Percentiles rank a stretch among this genome's conserved stretches.
phyloP scores from a whole-genome alignment of 805 yeast genomes.

The Candida gorgasii region DNA sequence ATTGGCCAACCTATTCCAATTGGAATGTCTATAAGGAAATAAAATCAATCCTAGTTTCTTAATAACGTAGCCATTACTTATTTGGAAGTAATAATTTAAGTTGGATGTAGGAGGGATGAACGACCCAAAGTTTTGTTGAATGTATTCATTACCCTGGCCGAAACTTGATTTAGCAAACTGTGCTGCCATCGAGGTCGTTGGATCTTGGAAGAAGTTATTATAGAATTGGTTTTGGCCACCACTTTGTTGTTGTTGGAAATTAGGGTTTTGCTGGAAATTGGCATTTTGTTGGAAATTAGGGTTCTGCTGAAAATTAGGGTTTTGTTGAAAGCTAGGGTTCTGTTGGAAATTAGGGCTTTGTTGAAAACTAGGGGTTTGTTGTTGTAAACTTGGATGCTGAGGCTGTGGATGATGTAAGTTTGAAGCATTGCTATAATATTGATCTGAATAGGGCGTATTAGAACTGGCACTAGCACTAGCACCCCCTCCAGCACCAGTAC shows the following conservation, averaged over 20 bases:
- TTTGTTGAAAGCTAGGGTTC: conserved; percentile 8
- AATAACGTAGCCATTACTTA: conserved; percentile 83
- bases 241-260: conserved; percentile 16
- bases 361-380: conserved; percentile 39
- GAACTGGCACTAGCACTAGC: too few species aligned
- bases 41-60: conserved; percentile 70
- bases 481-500: too few species aligned
- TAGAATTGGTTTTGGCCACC: conserved; percentile 18
- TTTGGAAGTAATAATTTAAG: conserved; percentile 86
- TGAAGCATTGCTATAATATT: conserved; percentile 3
- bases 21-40: conserved; percentile 82
- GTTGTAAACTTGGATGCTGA: conserved; percentile 21
- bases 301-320: conserved; percentile 19
- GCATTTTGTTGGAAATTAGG: conserved; percentile 4
- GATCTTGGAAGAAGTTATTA: conserved; percentile 64
- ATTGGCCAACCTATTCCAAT: conserved; percentile 67
- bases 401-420: conserved; percentile 36
- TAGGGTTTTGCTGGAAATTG: conserved; percentile 17
- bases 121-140: conserved; percentile 67
- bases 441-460: too few species aligned
- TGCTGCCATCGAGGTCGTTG: conserved; percentile 80
- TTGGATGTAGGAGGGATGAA: conserved; percentile 52
- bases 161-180: conserved; percentile 88
- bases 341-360: conserved; percentile 18
- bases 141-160: conserved; percentile 74